phyloP scores from a whole-genome alignment of 2,329 filamentous ascomycete genomes.

The Aspergillus tamarii region DNA sequence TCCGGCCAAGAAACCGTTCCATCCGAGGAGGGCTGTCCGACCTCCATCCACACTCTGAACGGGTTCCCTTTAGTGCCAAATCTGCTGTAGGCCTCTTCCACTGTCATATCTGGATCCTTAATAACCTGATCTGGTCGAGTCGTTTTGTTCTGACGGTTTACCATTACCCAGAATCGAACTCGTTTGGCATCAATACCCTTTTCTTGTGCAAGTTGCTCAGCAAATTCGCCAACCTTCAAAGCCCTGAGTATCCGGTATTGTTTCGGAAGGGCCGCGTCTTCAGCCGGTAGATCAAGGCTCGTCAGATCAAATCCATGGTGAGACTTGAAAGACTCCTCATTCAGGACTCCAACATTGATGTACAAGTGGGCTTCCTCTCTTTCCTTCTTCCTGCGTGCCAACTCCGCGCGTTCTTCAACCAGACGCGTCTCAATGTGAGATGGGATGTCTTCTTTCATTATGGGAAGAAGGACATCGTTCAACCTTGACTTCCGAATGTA shows the following conservation, averaged over 20 bases:
- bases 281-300: slow-evolving; percentile 63
- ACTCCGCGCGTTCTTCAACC: slow-evolving; percentile 76
- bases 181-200: slow-evolving; percentile 68
- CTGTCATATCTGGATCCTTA: slow-evolving; percentile 72
- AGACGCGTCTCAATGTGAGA: slow-evolving; percentile 76
- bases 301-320: slow-evolving; percentile 86
- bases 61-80: slow-evolving; percentile 68
- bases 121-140: slow-evolving; percentile 87
- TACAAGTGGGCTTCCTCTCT: slow-evolving; percentile 94
- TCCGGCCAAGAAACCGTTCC: slow-evolving; percentile 72
- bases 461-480: slow-evolving; percentile 78
- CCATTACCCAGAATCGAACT: slow-evolving; percentile 92
- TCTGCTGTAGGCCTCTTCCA: slow-evolving; percentile 73
- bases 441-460: slow-evolving; percentile 78
- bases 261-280: slow-evolving; percentile 71
- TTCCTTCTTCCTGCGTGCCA: slow-evolving; percentile 81
- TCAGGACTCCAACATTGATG: slow-evolving; percentile 80
- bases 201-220: slow-evolving; percentile 70
- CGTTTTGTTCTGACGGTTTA: slow-evolving; percentile 97
- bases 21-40: slow-evolving; percentile 68
- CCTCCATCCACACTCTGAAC: slow-evolving; percentile 86
- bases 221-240: slow-evolving; percentile 77
- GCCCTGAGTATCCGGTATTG: slow-evolving; percentile 73
- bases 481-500: slow-evolving; percentile 87
- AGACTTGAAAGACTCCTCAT: slow-evolving; percentile 75